A percentile compares a stretch with the other conserved stretches of the same genome.
phyloP scores from a whole-genome alignment of 2,329 filamentous ascomycete genomes.

The Chaetomiaceae sp. region DNA sequence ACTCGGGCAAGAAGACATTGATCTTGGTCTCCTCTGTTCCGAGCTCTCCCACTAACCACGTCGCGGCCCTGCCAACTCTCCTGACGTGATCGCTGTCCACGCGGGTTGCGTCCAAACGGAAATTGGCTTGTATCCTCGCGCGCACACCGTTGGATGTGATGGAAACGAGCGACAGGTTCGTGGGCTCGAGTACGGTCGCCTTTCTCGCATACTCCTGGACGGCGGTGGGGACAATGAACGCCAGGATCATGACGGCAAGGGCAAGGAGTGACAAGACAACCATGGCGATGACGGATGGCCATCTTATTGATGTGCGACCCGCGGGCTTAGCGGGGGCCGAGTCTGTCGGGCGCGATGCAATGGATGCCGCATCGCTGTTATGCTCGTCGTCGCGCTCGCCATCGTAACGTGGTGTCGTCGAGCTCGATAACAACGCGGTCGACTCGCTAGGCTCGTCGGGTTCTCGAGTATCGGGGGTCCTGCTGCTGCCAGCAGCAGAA shows the following conservation, averaged over 20 bases:
- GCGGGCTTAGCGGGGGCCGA: slow-evolving; percentile 24
- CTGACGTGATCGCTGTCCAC: slow-evolving; percentile 68
- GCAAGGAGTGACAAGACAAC: slow-evolving; percentile 57
- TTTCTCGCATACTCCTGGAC: slow-evolving; percentile 84
- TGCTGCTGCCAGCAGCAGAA: slow-evolving; percentile 32
- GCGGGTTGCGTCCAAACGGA: slow-evolving; percentile 72
- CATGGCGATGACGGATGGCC: slow-evolving; percentile 77
- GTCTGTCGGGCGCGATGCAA: slow-evolving; percentile 26
- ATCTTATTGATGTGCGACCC: slow-evolving; percentile 49
- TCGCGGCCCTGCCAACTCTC: slow-evolving; percentile 70
- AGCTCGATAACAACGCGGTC: slow-evolving; percentile 48
- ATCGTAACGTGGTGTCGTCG: slow-evolving; percentile 37
- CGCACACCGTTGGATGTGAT: slow-evolving; percentile 75
- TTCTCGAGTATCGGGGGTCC: slow-evolving; percentile 24
- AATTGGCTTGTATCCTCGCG: slow-evolving; percentile 75
- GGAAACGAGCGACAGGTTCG: slow-evolving; percentile 77
- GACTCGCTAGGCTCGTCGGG: slow-evolving; percentile 36
- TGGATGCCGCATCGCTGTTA: slow-evolving; percentile 30
- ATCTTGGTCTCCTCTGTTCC: slow-evolving; percentile 70
- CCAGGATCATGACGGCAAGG: slow-evolving; percentile 67
- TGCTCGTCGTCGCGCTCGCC: slow-evolving; percentile 33
- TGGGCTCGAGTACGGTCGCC: slow-evolving; percentile 76
- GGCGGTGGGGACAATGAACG: slow-evolving; percentile 74
- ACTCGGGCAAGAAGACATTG: slow-evolving; percentile 76
- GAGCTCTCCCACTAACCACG: slow-evolving; percentile 73